Conservation (phyloP, 2,329 filamentous ascomycete genomes). For the Xylaria digitata region DNA sequence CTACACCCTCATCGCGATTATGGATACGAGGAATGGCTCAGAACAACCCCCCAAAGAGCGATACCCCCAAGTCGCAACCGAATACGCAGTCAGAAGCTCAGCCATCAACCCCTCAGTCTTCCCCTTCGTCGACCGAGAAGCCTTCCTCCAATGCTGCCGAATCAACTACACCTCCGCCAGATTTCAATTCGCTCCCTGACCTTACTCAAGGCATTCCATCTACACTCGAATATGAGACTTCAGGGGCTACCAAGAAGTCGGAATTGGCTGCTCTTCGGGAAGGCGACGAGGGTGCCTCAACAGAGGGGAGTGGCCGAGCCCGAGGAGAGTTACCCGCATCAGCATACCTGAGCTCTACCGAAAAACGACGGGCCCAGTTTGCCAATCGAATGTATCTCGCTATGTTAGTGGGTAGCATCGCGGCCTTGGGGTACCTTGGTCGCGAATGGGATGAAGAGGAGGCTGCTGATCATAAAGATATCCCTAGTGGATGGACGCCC, state of each 20-base stretch:
- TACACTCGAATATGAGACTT: constrained; percentile 82
- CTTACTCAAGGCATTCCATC: constrained; percentile 95
- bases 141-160: constrained; percentile 34
- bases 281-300: constrained; percentile 51
- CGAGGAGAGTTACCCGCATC: constrained; percentile 77
- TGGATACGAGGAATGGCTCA: constrained; percentile 60
- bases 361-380: constrained; percentile 80
- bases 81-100: constrained; percentile 15
- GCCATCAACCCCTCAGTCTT: constrained; percentile 13
- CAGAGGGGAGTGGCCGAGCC: constrained; percentile 61
- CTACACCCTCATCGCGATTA: constrained; percentile 50
- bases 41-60: constrained; percentile 48
- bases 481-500: constrained; percentile 82
- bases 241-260: constrained; percentile 55
- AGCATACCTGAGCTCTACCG: constrained; percentile 90
- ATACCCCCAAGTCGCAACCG: constrained; percentile 24
- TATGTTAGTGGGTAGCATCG: constrained; percentile 66
- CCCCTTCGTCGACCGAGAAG: constrained; percentile 33
- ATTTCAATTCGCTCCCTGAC: constrained; percentile 77
- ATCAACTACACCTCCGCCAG: constrained; percentile 58
- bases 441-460: constrained; percentile 90
- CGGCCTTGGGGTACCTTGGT: constrained; percentile 79
- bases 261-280: constrained; percentile 54
- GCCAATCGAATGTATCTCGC: constrained; percentile 79
- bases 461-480: constrained; percentile 73